These are phyloP conservation scores for Solanum medicagineum DNA, from an alignment of 257 asterid genomes.

Conservation along the genomic window DNA sequence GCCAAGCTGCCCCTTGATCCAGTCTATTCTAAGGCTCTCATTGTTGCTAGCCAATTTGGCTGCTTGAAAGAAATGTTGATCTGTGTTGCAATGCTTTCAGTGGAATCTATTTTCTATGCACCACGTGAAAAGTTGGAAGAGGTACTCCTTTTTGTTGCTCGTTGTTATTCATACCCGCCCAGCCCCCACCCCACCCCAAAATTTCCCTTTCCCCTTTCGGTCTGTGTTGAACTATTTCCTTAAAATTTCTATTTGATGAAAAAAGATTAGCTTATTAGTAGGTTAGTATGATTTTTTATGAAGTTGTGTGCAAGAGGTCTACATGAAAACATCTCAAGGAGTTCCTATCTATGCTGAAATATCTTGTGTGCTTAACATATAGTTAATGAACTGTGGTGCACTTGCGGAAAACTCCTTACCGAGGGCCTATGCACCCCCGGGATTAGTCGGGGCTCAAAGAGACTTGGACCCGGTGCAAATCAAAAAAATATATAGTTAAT, in stretches of 20 bases:
- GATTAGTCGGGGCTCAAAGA: too few relatives aligned
- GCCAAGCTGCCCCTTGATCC: constrained; percentile 91
- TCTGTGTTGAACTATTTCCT: background rate
- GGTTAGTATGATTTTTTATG: background rate
- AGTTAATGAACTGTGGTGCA: background rate
- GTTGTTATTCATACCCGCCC: background rate
- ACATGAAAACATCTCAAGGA: background rate
- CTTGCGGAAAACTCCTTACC: too few relatives aligned
- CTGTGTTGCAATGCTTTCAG: constrained; percentile 81
- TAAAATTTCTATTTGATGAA: background rate
- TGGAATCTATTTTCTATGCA: constrained; percentile 80
- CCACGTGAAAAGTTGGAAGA: constrained; percentile 94
- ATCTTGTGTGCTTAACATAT: background rate
- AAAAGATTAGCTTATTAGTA: background rate
- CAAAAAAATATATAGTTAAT: background rate
- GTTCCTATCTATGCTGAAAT: background rate
- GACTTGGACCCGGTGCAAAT: too few relatives aligned
- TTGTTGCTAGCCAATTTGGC: constrained; percentile 64
- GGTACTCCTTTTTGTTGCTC: constrained; percentile 27
- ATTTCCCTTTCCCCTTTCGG: background rate
- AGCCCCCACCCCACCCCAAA: background rate
- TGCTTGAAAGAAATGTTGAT: constrained; percentile 93
- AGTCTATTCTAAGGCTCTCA: constrained; percentile 76
- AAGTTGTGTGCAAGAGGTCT: background rate
- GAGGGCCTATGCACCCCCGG: too few relatives aligned